Evolutionary conservation across 768 basidiomycete genomes (phyloP).

Genomic region (Hygrophoropsis aurantiaca): DNA sequence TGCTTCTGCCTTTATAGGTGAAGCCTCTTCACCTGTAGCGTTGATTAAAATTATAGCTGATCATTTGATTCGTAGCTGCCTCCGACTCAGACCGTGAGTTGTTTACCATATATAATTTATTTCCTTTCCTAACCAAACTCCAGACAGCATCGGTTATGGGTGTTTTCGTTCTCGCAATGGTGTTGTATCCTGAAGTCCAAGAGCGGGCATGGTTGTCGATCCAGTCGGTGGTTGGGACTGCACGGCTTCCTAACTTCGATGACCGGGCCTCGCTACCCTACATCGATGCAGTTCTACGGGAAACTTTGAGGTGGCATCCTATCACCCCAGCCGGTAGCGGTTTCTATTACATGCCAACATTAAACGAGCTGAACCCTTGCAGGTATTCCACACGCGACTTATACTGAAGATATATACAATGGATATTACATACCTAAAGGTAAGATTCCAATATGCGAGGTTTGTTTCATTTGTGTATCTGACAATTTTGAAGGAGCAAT

Average conservation of each 20-base stretch:
- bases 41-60: not conserved
- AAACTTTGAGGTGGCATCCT: constrained; percentile 25
- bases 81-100: not conserved
- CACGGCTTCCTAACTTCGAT: constrained; percentile 24
- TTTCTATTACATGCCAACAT: not conserved
- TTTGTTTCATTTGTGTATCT: not conserved
- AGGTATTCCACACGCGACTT: constrained; percentile 18
- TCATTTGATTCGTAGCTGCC: not conserved
- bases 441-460: not conserved
- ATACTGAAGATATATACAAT: constrained; percentile 21
- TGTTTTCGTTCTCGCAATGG: constrained; percentile 35
- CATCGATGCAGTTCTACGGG: constrained; percentile 26
- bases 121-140: not conserved
- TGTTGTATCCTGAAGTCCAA: constrained; percentile 27
- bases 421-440: constrained; percentile 30
- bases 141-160: constrained; percentile 25
- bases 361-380: not conserved
- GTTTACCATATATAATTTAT: not conserved
- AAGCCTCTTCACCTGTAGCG: not conserved
- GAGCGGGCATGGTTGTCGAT: constrained; percentile 27
- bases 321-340: constrained; percentile 21
- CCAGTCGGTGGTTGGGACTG: constrained; percentile 21
- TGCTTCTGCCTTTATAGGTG: not conserved
- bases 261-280: constrained; percentile 26
- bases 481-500: constrained; percentile 15